Evolutionary conservation across 768 basidiomycete species (phyloP).

Genomic region (Xerocomellus intermedius): DNA sequence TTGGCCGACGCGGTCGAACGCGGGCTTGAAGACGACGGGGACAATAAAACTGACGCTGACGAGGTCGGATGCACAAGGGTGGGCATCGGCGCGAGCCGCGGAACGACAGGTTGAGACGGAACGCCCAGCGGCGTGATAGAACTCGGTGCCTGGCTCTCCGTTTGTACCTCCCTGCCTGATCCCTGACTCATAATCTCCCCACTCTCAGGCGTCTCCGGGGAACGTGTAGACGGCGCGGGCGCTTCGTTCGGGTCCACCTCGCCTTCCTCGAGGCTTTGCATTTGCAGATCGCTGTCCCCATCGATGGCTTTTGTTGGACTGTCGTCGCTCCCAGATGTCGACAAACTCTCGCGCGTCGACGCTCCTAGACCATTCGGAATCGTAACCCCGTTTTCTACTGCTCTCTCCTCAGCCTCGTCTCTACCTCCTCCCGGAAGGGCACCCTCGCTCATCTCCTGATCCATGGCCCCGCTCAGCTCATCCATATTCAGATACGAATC

Average conservation of each 20-base stretch:
- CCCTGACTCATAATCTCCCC: conserved; percentile 19
- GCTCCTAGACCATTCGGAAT: neutral
- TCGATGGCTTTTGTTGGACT: neutral
- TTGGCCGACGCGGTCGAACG: neutral
- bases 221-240: neutral
- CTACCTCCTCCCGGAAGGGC: neutral
- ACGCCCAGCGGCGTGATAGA: neutral
- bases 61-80: neutral
- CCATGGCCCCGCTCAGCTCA: conserved; percentile 2
- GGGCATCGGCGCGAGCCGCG: neutral
- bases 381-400: neutral
- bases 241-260: conserved; percentile 13
- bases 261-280: conserved; percentile 11
- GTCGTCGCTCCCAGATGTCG: neutral
- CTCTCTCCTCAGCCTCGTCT: neutral
- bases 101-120: neutral
- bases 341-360: neutral
- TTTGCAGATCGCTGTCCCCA: neutral
- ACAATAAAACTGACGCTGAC: neutral
- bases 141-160: neutral
- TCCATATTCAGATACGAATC: conserved; percentile 27
- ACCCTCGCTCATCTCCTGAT: neutral
- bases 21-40: neutral
- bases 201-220: conserved; percentile 5
- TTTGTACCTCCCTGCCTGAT: neutral